Evolutionary conservation across 768 basidiomycete genomes (phyloP), one percentile per base, ranked within the genome.

Genomic region (Lanmaoa pseudosensibilis): DNA sequence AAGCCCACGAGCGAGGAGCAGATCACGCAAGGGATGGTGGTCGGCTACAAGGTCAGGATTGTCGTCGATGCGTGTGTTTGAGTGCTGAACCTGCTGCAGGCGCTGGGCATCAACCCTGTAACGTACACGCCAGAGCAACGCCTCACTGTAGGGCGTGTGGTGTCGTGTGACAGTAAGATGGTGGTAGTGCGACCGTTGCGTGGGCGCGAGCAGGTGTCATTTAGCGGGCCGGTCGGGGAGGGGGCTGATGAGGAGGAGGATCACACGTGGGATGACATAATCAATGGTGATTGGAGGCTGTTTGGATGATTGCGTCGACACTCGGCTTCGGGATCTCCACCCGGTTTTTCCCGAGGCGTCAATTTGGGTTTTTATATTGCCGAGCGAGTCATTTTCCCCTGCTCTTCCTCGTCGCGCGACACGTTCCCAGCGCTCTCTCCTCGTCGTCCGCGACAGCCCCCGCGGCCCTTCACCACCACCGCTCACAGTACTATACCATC

Each of bases 51-150:
- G 78, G 83, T 82, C 50, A 36, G 73, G 2, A 52, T 16, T 2
- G 37, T 32, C 10, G 9, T 5, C 2, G 4, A 40, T 46, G 47
- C 38, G 37, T 13, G 16, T 21, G 41, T 33, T 27, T 4, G 13
- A 10, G 9, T 43, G 0, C 46, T 52, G 37, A 60, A 10, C 2
- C 1, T 37, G 21, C 6, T 19, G 30, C 60, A 89, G 87, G 79
- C 69, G 6, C 77, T 90, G 3, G 83, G 75, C 0, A 78, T 90
- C 48, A 81, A 87, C 60, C 82, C 82, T 0, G 65, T 63, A 6
- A 87, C 86, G 4, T 79, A 78, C 50, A 80, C 84, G 5, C 88
- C 88, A 0, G 88, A 87, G 58, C 66, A 79, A 13, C 87, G 54
- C 64, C 27, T 86, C 19, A 75, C 71, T n/a, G 57, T 83, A 3